Evolutionary conservation across 2,329 filamentous ascomycete genomes (phyloP), one percentile per base, ranked within the genome.

Genomic region (Phaeosphaeriaceae sp.): DNA sequence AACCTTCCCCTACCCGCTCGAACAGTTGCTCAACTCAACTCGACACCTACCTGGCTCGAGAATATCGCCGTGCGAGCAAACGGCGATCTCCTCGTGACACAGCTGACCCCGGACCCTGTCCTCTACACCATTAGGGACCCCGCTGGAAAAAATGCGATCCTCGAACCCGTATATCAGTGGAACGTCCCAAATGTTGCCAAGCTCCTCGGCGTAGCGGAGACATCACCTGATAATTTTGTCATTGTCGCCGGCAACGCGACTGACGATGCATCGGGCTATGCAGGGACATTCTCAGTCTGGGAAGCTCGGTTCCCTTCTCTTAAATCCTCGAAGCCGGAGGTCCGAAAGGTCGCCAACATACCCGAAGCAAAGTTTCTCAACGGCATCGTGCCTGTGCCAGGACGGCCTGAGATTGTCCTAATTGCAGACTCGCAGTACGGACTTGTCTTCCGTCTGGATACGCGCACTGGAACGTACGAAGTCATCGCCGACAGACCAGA

Each of bases 121-220:
- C 56, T 58, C 3, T 58, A 55, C 42, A 55, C 48, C 10, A 25
- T 55, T n/a, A 46, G 33, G 25, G 9, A 27, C 9, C 25, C 25
- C 25, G 25, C 25, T 27, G 25, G 25, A 27, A 27, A 27, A 9
- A 27, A 27, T 27, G 25, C 25, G 5, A 9, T 27, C 4, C 9
- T 27, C 5, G 25, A 27, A 27, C 5, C 4, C 25, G 9, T 27
- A 5, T 27, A 27, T 9, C 25, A 27, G 25, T 27, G 25, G 25
- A 4, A 27, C 9, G 25, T 44, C 20, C 44, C 48, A 15, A 60
- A 56, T 13, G 51, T 60, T 27, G 52, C 56, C 41, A 49, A 45
- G 11, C 31, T 62, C 10, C 60, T 62, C 31, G 60, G 60, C 15
- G 60, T 62, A 24, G 46, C 48, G 15, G 57, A 62, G 45, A 60